A percentile compares a stretch with the other conserved stretches of the same genome.
Evolutionary conservation across 768 basidiomycete genomes (phyloP).

Genomic region (Tricholoma hemisulphureum): DNA sequence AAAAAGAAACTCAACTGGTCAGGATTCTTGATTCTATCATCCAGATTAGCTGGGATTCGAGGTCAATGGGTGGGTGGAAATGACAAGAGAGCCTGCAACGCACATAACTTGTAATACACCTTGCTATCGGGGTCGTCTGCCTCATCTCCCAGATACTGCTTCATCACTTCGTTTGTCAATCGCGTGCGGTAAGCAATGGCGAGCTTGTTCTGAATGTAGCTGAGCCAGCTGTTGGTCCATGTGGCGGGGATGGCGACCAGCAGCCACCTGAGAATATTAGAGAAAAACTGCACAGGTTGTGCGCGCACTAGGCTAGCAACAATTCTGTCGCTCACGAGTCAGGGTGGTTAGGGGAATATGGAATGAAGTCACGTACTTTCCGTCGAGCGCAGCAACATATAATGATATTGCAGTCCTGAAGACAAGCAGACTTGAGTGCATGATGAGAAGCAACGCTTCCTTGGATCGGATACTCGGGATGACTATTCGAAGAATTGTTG

Average conservation of each 20-base stretch:
- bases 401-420: constrained; percentile 89
- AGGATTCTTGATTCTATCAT: constrained; percentile 94
- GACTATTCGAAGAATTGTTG: constrained; percentile 77
- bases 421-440: constrained; percentile 87
- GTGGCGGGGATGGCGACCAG: constrained; percentile 91
- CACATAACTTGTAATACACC: constrained; percentile 91
- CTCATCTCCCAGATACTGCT: constrained; percentile 78
- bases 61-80: not conserved
- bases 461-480: constrained; percentile 84
- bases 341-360: not conserved
- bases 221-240: constrained; percentile 90
- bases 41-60: constrained; percentile 71
- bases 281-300: constrained; percentile 71
- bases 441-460: constrained; percentile 81
- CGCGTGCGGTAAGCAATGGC: constrained; percentile 86
- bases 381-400: constrained; percentile 92
- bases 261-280: constrained; percentile 87
- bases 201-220: constrained; percentile 91
- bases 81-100: constrained; percentile 20
- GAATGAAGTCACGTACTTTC: constrained; percentile 53
- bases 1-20: constrained; percentile 63
- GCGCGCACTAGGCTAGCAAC: constrained; percentile 93
- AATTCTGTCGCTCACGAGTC: constrained; percentile 53
- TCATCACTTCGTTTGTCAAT: constrained; percentile 79
- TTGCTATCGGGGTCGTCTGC: constrained; percentile 68